A percentile compares a stretch with the other conserved stretches of the same genome.
Evolutionary conservation across 1,284 basidiomycete species (phyloP).

Genomic region (Waitea zeae): DNA sequence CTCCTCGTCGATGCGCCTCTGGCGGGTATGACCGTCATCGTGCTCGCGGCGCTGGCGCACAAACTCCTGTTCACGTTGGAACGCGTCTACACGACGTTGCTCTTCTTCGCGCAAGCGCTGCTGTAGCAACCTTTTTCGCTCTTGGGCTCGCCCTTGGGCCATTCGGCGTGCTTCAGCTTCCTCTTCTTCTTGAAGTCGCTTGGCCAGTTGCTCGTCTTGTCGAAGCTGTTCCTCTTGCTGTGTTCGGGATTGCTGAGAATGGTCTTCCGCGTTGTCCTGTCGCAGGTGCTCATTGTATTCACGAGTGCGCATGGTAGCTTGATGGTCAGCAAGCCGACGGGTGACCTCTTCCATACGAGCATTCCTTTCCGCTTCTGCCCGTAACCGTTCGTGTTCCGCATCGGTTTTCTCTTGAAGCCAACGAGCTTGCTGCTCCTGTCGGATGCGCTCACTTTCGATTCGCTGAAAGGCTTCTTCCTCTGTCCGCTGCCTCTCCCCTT

Average conservation of each 20-base stretch:
- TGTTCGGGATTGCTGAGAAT: conserved; percentile 2
- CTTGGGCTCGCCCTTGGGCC: no score
- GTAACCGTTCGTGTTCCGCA: neutral
- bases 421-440: no score
- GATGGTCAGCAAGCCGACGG: neutral
- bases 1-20: conserved; percentile 5
- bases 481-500: conserved; percentile 4
- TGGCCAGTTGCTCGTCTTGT: neutral
- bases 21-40: conserved; percentile 4
- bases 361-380: neutral
- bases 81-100: conserved; percentile 4
- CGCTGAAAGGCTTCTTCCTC: neutral
- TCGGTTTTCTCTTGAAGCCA: neutral
- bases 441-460: no score
- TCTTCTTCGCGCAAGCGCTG: conserved; percentile 4
- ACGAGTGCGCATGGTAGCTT: no score
- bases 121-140: no score
- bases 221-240: conserved; percentile 6
- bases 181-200: neutral
- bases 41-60: conserved; percentile 2
- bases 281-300: no score
- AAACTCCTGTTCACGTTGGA: conserved; percentile 4
- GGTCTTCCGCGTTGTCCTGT: neutral
- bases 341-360: neutral
- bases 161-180: conserved; percentile 1